Evolutionary conservation across 202 grass and related monocot species (phyloP).

Genomic region (Carex sylvatica): DNA sequence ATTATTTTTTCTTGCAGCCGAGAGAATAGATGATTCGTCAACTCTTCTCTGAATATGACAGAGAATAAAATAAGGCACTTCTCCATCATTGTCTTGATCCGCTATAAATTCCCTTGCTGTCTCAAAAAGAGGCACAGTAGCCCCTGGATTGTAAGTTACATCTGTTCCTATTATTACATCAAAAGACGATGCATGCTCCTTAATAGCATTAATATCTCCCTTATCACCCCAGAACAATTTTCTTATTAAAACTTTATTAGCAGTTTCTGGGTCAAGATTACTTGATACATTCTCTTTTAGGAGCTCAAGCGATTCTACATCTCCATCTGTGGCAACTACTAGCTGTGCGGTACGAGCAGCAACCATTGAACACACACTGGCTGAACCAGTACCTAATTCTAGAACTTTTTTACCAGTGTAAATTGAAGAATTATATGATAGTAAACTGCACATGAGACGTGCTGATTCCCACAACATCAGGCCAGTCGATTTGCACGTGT

Average conservation of each 20-base stretch:
- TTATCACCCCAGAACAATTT: slow-evolving; percentile 73
- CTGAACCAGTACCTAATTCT: slow-evolving; percentile 79
- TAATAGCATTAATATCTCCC: slow-evolving; percentile 40
- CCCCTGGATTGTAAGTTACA: slow-evolving; percentile 73
- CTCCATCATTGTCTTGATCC: slow-evolving; percentile 17
- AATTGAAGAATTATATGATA: slow-evolving; percentile 86
- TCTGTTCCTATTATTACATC: slow-evolving; percentile 90
- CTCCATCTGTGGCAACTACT: slow-evolving; percentile 81
- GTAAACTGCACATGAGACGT: slow-evolving; percentile 67
- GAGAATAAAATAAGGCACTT: slow-evolving; percentile 49
- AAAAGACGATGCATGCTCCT: slow-evolving; percentile 43
- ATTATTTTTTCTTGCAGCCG: slow-evolving; percentile 32
- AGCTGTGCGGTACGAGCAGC: slow-evolving; percentile 49
- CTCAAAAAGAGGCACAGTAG: slow-evolving; percentile 69
- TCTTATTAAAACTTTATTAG: slow-evolving; percentile 43
- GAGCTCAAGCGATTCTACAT: slow-evolving; percentile 65
- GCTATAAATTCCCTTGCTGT: slow-evolving; percentile 71
- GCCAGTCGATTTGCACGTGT: slow-evolving; percentile 96
- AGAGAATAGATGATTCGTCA: slow-evolving; percentile 58
- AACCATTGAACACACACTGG: slow-evolving; percentile 91
- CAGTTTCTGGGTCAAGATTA: slow-evolving; percentile 48
- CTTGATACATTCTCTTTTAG: slow-evolving; percentile 53
- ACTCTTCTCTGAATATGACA: slow-evolving; percentile 84
- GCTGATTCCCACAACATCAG: slow-evolving; percentile 95
- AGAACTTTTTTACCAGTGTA: slow-evolving; percentile 63